phyloP scores from a whole-genome alignment of 169 alveolate genomes.

The Plasmodium billcollinsi region DNA sequence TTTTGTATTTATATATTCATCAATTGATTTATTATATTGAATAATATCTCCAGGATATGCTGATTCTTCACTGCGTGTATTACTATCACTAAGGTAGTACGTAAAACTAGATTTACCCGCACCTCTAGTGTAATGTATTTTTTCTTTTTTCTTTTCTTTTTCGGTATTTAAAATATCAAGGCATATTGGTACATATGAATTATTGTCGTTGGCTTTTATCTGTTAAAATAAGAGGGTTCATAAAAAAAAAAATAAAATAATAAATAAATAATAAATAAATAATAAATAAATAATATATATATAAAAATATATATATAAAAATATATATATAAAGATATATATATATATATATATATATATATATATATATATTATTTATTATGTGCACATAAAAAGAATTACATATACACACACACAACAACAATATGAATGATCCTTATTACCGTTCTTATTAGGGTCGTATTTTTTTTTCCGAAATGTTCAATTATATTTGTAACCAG shows the following conservation, averaged over 20 bases:
- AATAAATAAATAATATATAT: not conserved
- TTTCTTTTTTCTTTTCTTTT: conserved; percentile 65
- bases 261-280: not conserved
- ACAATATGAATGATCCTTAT: not conserved
- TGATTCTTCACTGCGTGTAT: conserved; percentile 24
- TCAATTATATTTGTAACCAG: conserved; percentile 62
- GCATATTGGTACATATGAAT: conserved; percentile 66
- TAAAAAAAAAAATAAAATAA: conserved; percentile 3
- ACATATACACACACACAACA: too few relatives aligned
- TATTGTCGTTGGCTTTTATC: conserved; percentile 1
- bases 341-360: too few relatives aligned
- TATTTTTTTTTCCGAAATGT: conserved; percentile 52
- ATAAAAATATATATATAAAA: not conserved
- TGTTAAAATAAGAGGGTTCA: not conserved
- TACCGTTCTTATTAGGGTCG: conserved; percentile 68
- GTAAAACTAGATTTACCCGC: not conserved
- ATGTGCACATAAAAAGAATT: too few relatives aligned
- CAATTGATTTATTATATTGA: conserved; percentile 57
- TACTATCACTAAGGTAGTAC: conserved; percentile 25
- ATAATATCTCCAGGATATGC: conserved; percentile 18
- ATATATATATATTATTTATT: too few relatives aligned
- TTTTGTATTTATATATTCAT: conserved; percentile 52
- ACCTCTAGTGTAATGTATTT: conserved; percentile 51
- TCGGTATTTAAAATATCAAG: conserved; percentile 46
- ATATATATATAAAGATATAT: too few relatives aligned